phyloP scores from a whole-genome alignment of 805 yeast species.

The Yamadazyma insecticola region DNA sequence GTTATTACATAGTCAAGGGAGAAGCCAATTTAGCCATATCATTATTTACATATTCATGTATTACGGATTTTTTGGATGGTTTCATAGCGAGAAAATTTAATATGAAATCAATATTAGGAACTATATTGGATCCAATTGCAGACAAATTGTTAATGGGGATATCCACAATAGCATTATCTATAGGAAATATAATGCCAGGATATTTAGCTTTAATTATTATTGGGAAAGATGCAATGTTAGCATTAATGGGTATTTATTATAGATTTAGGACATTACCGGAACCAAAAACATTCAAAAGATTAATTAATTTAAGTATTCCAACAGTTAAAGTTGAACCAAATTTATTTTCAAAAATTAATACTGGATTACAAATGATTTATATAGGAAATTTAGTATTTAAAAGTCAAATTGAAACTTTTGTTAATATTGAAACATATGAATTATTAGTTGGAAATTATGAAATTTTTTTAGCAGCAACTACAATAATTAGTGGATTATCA shows the following conservation, averaged over 20 bases:
- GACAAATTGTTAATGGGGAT: slow-evolving; percentile 88
- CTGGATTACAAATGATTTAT: slow-evolving; percentile 89
- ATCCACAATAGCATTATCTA: slow-evolving; percentile 72
- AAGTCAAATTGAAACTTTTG: slow-evolving; percentile 19
- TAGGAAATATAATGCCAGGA: slow-evolving; percentile 62
- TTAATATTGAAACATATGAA: slow-evolving; percentile 8
- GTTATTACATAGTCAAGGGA: slow-evolving; percentile 66
- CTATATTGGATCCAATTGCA: slow-evolving; percentile 92
- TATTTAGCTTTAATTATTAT: slow-evolving; percentile 63
- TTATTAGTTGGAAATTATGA: slow-evolving; percentile 22
- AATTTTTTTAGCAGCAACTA: slow-evolving; percentile 43
- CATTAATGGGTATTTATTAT: slow-evolving; percentile 64
- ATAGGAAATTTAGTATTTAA: slow-evolving; percentile 47
- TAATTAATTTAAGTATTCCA: slow-evolving; percentile 73
- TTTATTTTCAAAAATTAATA: slow-evolving; percentile 78
- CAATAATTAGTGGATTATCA: slow-evolving; percentile 72
- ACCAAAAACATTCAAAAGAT: slow-evolving; percentile 69
- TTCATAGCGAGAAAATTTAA: slow-evolving; percentile 79
- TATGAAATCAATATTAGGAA: slow-evolving; percentile 77
- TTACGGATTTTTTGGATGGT: slow-evolving; percentile 92
- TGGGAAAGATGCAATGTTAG: slow-evolving; percentile 78
- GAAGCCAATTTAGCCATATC: slow-evolving; percentile 62
- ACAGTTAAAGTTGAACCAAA: slow-evolving; percentile 90
- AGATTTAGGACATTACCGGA: slow-evolving; percentile 70
- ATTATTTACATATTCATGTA: slow-evolving; percentile 76